Percentiles rank a stretch among this genome's conserved stretches.
Conservation (phyloP, 2,329 filamentous ascomycete genomes). For the Penicillium sp. region DNA sequence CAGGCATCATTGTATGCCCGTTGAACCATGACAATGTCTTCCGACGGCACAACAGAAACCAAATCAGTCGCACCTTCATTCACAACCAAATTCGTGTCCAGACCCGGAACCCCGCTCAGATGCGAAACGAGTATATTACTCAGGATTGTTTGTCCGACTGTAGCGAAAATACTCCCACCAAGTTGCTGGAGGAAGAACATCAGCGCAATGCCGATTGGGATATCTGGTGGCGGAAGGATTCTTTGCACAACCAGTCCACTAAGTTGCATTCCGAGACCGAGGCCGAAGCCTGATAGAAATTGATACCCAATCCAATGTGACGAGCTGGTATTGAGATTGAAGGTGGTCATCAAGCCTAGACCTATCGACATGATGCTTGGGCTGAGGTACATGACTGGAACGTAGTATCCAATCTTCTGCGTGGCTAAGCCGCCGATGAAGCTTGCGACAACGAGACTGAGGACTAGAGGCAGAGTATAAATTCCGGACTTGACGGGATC, state of each 20-base stretch:
- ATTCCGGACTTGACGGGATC: conserved; percentile 38
- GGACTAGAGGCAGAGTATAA: conserved; percentile 38
- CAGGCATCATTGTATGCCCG: conserved; percentile 1
- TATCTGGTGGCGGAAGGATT: conserved; percentile 24
- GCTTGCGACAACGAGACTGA: conserved; percentile 26
- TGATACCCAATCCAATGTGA: conserved; percentile 35
- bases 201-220: conserved; percentile 25
- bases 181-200: conserved; percentile 27
- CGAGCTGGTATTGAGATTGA: conserved; percentile 9
- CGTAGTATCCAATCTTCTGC: conserved; percentile 33
- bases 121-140: conserved; percentile 15
- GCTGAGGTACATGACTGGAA: conserved; percentile 35
- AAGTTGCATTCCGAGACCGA: conserved; percentile 28
- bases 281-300: conserved; percentile 31
- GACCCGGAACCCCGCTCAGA: conserved; percentile 30
- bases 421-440: conserved; percentile 22
- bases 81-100: not conserved
- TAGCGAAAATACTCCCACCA: conserved; percentile 25
- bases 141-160: conserved; percentile 25
- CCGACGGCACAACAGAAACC: not conserved
- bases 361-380: conserved; percentile 31
- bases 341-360: conserved; percentile 5
- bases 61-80: not conserved
- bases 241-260: conserved; percentile 26
- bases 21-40: not conserved